Evolutionary conservation across 1,284 basidiomycete species (phyloP).

Genomic region (Phylloboletellus chloephorus): DNA sequence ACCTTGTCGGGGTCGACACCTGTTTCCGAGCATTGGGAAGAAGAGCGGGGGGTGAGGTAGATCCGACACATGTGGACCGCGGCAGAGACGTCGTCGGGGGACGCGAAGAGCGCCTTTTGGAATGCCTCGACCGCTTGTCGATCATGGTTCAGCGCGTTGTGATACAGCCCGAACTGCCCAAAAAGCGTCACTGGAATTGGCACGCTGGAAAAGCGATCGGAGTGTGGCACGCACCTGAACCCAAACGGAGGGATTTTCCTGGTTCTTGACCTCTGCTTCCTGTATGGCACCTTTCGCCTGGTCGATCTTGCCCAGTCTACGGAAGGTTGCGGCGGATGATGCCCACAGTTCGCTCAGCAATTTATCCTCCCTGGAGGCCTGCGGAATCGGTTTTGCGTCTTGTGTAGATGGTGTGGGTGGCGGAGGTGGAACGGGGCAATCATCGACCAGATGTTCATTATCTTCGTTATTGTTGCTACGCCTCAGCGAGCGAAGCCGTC

Average conservation of each 20-base stretch:
- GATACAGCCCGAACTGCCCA: constrained; percentile 70
- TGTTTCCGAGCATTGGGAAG: constrained; percentile 20
- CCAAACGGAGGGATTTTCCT: constrained; percentile 87
- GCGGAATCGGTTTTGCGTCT: constrained; percentile 37
- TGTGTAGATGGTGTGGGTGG: constrained; percentile 31
- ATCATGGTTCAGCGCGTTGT: constrained; percentile 52
- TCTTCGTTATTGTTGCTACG: constrained; percentile 31
- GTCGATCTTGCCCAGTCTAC: constrained; percentile 83
- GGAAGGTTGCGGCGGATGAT: constrained; percentile 90
- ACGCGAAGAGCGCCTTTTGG: constrained; percentile 79
- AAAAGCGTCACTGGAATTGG: background rate
- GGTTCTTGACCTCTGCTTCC: constrained; percentile 89
- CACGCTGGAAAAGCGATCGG: background rate
- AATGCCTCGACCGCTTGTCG: constrained; percentile 69
- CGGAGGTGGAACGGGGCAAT: constrained; percentile 40
- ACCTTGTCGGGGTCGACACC: constrained; percentile 44
- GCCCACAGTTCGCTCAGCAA: constrained; percentile 89
- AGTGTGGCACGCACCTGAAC: constrained; percentile 64
- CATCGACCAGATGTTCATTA: constrained; percentile 32
- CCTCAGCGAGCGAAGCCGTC: constrained; percentile 48
- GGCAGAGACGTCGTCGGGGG: constrained; percentile 71
- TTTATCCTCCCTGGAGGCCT: constrained; percentile 58
- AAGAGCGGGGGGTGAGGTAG: constrained; percentile 48
- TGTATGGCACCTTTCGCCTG: constrained; percentile 89
- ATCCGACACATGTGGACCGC: constrained; percentile 71